These are phyloP conservation scores for Pascua guehoae DNA, from an alignment of 1,284 basidiomycete species.

Conservation along the genomic window DNA sequence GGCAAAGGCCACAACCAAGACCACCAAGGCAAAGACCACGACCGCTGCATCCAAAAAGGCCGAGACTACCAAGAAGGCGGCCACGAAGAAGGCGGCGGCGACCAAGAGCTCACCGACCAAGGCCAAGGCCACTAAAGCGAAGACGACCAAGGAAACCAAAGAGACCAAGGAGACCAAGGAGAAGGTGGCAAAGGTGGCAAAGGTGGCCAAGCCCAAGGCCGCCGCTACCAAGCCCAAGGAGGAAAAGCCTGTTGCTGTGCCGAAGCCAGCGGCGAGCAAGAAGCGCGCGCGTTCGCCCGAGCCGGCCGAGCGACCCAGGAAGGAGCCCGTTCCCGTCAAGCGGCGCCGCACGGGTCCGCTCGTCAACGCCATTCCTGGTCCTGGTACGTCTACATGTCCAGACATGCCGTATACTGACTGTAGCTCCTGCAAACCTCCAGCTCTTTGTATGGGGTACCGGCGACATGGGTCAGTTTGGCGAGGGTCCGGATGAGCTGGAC, in stretches of 20 bases:
- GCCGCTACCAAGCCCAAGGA: constrained; percentile 3
- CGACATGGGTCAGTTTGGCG: constrained; percentile 83
- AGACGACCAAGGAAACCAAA: background rate
- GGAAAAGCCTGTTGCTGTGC: background rate
- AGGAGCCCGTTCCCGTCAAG: constrained; percentile 7
- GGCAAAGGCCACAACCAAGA: background rate
- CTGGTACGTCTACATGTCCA: background rate
- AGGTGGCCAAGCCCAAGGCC: too few relatives aligned
- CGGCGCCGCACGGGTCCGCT: constrained; percentile 17
- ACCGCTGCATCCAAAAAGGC: background rate
- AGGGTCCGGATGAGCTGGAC: constrained; percentile 64
- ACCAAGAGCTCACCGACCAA: background rate
- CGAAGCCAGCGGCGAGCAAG: background rate
- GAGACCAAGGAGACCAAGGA: constrained; percentile 3
- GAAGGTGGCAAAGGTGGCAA: too few relatives aligned
- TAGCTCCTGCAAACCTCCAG: constrained; percentile 41
- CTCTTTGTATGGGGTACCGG: constrained; percentile 74
- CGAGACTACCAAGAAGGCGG: background rate
- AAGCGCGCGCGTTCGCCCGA: constrained; percentile 5
- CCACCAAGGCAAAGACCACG: background rate
- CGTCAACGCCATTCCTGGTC: constrained; percentile 27
- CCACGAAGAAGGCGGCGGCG: background rate
- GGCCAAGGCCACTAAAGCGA: background rate
- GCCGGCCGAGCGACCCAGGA: constrained; percentile 1
- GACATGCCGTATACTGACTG: background rate